Conservation (phyloP, 495 filamentous ascomycete genomes). For the Diplogelasinospora grovesii region DNA sequence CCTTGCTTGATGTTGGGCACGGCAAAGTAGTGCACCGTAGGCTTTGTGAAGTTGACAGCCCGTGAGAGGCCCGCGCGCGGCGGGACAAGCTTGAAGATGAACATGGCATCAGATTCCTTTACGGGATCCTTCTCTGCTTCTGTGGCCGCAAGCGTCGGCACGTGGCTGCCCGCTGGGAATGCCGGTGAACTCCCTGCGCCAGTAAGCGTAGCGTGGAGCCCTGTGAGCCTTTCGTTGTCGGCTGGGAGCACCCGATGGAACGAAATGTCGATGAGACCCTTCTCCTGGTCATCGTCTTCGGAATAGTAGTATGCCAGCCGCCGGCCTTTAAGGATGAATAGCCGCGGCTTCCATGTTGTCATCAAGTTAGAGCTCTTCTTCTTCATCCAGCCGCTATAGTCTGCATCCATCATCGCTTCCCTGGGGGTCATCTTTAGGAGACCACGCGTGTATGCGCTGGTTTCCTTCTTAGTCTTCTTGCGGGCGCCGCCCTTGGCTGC, state of each 20-base stretch:
- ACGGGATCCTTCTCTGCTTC: constrained; percentile 36
- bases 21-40: constrained; percentile 94
- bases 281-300: constrained; percentile 83
- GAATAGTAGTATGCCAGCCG: constrained; percentile 95
- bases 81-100: constrained; percentile 97
- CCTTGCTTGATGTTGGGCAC: constrained; percentile 84
- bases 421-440: constrained; percentile 73
- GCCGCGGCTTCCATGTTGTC: constrained; percentile 91
- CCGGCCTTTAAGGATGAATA: constrained; percentile 88
- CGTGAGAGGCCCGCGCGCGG: constrained; percentile 81
- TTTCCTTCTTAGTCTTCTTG: constrained; percentile 77
- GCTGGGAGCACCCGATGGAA: constrained; percentile 92
- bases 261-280: constrained; percentile 94
- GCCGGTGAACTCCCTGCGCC: constrained; percentile 72
- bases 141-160: constrained; percentile 45
- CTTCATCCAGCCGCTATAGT: constrained; percentile 99
- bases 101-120: constrained; percentile 54
- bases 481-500: too few relatives aligned
- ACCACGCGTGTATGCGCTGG: constrained; percentile 86
- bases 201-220: constrained; percentile 85
- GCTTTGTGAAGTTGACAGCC: constrained; percentile 94
- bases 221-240: constrained; percentile 84
- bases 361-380: constrained; percentile 93
- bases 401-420: constrained; percentile 79
- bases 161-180: constrained; percentile 58